These are phyloP conservation scores for Pisolithus marmoratus DNA, from an alignment of 768 basidiomycete genomes.

Conservation along the genomic window DNA sequence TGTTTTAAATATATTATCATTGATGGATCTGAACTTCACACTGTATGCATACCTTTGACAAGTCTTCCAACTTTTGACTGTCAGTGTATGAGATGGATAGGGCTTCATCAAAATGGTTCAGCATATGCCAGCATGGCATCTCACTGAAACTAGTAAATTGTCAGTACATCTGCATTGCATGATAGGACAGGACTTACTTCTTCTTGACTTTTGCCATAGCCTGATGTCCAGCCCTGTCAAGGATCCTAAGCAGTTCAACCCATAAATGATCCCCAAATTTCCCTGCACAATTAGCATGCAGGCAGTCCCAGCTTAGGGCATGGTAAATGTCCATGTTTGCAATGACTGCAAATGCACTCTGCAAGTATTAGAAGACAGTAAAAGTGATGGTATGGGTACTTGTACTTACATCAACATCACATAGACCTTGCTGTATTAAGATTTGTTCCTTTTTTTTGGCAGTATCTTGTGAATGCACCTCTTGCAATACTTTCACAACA, in stretches of 20 bases:
- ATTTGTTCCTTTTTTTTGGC: no score
- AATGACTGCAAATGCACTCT: slow-evolving; percentile 32
- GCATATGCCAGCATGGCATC: slow-evolving; percentile 28
- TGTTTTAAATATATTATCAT: slow-evolving; percentile 2
- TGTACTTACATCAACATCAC: no score
- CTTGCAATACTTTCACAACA: slow-evolving; percentile 3
- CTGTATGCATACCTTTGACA: slow-evolving; percentile 26
- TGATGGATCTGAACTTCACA: not conserved
- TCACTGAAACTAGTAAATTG: slow-evolving; percentile 16
- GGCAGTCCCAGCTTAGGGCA: slow-evolving; percentile 33
- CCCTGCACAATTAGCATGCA: slow-evolving; percentile 34
- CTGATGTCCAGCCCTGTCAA: slow-evolving; percentile 5
- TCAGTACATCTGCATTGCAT: no score
- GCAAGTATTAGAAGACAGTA: not conserved
- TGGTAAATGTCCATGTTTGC: slow-evolving; percentile 28
- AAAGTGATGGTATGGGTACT: not conserved
- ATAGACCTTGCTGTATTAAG: no score
- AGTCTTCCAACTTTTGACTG: slow-evolving; percentile 31
- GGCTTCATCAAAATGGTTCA: slow-evolving; percentile 27
- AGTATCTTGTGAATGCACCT: slow-evolving; percentile 4
- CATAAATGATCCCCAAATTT: slow-evolving; percentile 30
- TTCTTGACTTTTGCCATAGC: no score
- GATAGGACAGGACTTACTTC: no score
- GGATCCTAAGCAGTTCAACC: slow-evolving; percentile 13
- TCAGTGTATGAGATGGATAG: slow-evolving; percentile 27